Percentiles rank a stretch among this genome's conserved stretches.
These are phyloP conservation scores for Leccinum pachyderme DNA, from an alignment of 1,284 basidiomycete species.

Conservation along the genomic window DNA sequence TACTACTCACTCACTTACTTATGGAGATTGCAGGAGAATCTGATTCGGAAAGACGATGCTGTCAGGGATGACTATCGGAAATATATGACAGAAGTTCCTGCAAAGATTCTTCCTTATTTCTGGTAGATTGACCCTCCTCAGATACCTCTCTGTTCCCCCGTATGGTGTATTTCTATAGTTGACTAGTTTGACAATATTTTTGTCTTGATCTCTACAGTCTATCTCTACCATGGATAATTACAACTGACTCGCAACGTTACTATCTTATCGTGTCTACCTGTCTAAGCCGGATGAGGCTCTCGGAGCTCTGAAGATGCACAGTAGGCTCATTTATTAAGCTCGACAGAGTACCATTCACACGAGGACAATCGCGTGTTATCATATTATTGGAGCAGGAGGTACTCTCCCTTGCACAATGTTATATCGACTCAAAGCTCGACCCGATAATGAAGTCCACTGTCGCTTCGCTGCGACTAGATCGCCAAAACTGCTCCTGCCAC, in stretches of 20 bases:
- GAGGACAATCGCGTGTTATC: neutral
- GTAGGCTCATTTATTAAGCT: neutral
- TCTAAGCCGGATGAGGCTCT: neutral
- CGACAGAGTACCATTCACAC: neutral
- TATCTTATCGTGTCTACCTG: neutral
- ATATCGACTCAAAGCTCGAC: neutral
- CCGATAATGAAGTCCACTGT: neutral
- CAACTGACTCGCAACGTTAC: neutral
- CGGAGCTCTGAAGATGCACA: neutral
- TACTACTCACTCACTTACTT: neutral
- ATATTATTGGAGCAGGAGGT: neutral
- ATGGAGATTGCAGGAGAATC: slow-evolving; percentile 10
- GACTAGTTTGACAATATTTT: neutral
- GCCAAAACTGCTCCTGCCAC: neutral
- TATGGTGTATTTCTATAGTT: neutral
- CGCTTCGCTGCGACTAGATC: neutral
- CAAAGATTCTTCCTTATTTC: slow-evolving; percentile 34
- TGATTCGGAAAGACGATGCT: slow-evolving; percentile 14
- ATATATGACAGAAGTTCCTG: slow-evolving; percentile 33
- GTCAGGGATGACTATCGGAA: slow-evolving; percentile 26
- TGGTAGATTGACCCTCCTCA: slow-evolving; percentile 23
- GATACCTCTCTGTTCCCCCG: neutral
- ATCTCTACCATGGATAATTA: neutral
- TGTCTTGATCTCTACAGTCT: neutral
- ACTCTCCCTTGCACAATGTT: neutral